Evolutionary conservation across 106 monocot species (phyloP), one percentile per base, ranked within the genome.

Genomic region (Dioscorea zingiberensis): DNA sequence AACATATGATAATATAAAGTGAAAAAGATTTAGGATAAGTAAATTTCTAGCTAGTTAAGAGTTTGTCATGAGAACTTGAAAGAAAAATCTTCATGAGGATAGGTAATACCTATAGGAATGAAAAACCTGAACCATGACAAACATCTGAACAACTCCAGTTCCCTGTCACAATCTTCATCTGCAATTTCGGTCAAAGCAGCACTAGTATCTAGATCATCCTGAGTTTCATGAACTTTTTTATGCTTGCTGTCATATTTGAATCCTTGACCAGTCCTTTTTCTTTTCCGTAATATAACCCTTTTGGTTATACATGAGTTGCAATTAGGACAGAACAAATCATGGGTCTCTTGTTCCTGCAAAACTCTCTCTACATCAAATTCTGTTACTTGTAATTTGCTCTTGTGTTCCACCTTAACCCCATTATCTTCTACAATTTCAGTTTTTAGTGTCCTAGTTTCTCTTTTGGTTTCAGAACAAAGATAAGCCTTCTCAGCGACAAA

Each of bases 321-420:
- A 66, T 91, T 88, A 24, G 95, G 95, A 60, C 91, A 97, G 55
- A 70, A 91, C 60, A 97, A 75, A 73, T 97, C 95, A 79, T 91
- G 88, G 54, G 87, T 91, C 27, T 97, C 91, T 67, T 97, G 95
- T 60, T 97, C 91, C 24, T 85, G 81, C 30, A 97, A 47, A 54
- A 97, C 63, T 54, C 69, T 81, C 79, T 88, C 88, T 47, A 97
- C 45, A 61, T 90, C 87, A 47, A 75, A 68, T 63, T 83, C 87
- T 59, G 53, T 29, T 48, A 58, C 55, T 24, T 61, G 59, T 54
- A 70, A n/a, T 19, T 57, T 55, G 24, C 63, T 49, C 58, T 59
- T 57, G 5, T 67, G 58, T 54, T 44, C 45, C 70, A 64, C 25
- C 19, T 25, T 38, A n/a, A n/a, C n/a, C n/a, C n/a, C n/a, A n/a